These are phyloP conservation scores for Xylariales sp. DNA, from an alignment of 2,329 filamentous ascomycete species.

Conservation along the genomic window DNA sequence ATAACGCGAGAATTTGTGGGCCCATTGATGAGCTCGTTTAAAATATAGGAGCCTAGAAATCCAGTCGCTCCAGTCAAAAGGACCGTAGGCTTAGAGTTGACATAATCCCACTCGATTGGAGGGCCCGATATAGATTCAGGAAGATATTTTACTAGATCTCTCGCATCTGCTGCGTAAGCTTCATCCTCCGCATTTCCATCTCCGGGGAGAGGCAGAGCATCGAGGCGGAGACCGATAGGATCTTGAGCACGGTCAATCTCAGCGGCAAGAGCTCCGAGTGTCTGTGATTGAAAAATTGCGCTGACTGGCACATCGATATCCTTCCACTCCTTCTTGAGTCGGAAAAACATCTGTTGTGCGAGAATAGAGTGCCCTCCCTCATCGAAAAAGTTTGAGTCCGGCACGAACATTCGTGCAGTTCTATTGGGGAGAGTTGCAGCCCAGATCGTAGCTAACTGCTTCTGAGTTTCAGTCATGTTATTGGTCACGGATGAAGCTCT, in stretches of 20 bases:
- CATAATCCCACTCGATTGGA: conserved; percentile 32
- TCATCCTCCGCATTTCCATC: conserved; percentile 36
- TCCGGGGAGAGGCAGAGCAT: too few species aligned
- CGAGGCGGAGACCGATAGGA: conserved; percentile 17
- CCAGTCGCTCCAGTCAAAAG: conserved; percentile 89
- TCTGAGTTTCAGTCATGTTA: too few species aligned
- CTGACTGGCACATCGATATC: conserved; percentile 60
- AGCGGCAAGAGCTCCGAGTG: conserved; percentile 38
- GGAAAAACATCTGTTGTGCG: conserved; percentile 75
- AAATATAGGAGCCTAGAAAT: conserved; percentile 79
- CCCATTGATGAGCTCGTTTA: conserved; percentile 70
- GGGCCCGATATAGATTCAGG: too few species aligned
- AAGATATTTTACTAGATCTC: conserved; percentile 36
- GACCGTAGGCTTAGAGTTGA: conserved; percentile 45
- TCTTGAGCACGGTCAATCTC: conserved; percentile 42
- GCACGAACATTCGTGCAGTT: too few species aligned
- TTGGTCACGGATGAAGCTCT: too few species aligned
- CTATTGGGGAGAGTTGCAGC: too few species aligned
- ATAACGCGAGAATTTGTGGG: conserved; percentile 61
- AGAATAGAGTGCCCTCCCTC: conserved; percentile 77
- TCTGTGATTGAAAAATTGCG: conserved; percentile 63
- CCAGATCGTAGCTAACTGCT: too few species aligned
- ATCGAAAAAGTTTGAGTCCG: conserved; percentile 74
- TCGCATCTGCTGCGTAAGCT: conserved; percentile 45
- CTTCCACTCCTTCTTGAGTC: conserved; percentile 44